Percentiles rank a stretch among this genome's conserved stretches.
Evolutionary conservation across 352 stramenopile genomes (phyloP).

Genomic region (Globisporangium orthogonon): DNA sequence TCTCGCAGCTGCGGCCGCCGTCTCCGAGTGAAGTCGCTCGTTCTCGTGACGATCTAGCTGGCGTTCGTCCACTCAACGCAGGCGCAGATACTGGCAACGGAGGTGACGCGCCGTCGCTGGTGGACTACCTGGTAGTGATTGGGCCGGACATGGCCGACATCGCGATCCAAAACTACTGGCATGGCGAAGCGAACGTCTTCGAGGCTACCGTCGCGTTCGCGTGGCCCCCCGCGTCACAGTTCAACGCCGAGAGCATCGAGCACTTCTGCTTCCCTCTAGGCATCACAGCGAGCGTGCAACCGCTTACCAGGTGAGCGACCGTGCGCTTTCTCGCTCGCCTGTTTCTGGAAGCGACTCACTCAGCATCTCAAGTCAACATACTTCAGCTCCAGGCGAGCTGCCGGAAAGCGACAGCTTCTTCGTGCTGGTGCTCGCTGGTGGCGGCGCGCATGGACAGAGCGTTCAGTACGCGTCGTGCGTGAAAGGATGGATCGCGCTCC

Average conservation of each 20-base stretch:
- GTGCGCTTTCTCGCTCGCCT: background rate
- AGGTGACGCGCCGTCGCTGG: constrained; percentile 11
- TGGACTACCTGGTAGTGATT: constrained; percentile 47
- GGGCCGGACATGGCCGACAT: constrained; percentile 39
- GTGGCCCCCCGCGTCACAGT: constrained; percentile 57
- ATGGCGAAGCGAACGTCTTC: constrained; percentile 33
- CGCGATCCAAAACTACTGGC: constrained; percentile 35
- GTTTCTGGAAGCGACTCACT: background rate
- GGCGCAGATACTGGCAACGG: background rate
- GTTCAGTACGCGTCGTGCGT: constrained; percentile 55
- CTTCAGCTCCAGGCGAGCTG: background rate
- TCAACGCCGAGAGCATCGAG: constrained; percentile 61
- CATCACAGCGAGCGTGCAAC: background rate
- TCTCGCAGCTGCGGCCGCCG: constrained; percentile 15
- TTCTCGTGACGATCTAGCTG: background rate
- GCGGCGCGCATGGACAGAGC: constrained; percentile 36
- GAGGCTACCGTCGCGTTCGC: constrained; percentile 57
- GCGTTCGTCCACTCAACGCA: background rate
- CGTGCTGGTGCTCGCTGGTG: constrained; percentile 44
- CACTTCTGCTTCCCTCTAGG: constrained; percentile 64
- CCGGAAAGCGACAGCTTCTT: constrained; percentile 25
- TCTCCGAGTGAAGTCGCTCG: background rate
- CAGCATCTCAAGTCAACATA: background rate
- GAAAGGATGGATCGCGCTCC: constrained; percentile 28
- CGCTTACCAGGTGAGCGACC: background rate